Base-by-base conservation (phyloP, 1,284 basidiomycete species). In the Phlebopus sp. region DNA sequence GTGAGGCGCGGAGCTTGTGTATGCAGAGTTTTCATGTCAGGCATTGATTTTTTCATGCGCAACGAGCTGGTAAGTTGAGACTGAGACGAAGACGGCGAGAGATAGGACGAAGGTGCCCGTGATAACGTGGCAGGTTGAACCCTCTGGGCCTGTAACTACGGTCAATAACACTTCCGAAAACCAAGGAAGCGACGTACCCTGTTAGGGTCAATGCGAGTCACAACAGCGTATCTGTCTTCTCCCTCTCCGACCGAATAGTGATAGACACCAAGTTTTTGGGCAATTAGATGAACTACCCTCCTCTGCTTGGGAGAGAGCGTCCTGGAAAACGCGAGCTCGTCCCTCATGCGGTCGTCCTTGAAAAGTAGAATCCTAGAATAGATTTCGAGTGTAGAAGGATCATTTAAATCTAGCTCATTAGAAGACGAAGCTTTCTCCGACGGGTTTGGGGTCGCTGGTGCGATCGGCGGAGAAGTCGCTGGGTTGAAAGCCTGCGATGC, bases 331-430 rank as follows among this genome's bases (percentile, higher is more conserved):
- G 93, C 90, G 35, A 99, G 82, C 69, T 99, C 96, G 60, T 99
- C 96, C 29, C 97, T 83, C 91, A 99, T 95, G 55, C 82, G 86
- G 67, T 99, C 96, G 60, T 97, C 95, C 72, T 97, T 97, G 84
- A 99, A 99, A 36, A 98, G 78, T 39, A 98, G 74, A 47, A 98
- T 92, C 55, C 95, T 82, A 48, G 96, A 98, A 68, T 98, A 99
- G 59, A 99, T 97, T 67, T 98, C 94, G 55, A 99, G 77, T 8
- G 94, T 96, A 30, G 87, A 85, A 1, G 95, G 86, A 67, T 99
- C 96, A 63, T 99, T 98, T 59, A 99, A 77, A 69, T 99, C 96
- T 47, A 99, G 79, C 66, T 91, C 88, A 59, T 76, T 82, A 5
- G 81, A 71, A 49, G 55, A 38, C 35, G 74, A 71, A 46, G 77